Percentiles rank a stretch among this genome's conserved stretches.
These are phyloP conservation scores for Hemerocallis citrina DNA, from an alignment of 106 monocot genomes.

Conservation along the genomic window DNA sequence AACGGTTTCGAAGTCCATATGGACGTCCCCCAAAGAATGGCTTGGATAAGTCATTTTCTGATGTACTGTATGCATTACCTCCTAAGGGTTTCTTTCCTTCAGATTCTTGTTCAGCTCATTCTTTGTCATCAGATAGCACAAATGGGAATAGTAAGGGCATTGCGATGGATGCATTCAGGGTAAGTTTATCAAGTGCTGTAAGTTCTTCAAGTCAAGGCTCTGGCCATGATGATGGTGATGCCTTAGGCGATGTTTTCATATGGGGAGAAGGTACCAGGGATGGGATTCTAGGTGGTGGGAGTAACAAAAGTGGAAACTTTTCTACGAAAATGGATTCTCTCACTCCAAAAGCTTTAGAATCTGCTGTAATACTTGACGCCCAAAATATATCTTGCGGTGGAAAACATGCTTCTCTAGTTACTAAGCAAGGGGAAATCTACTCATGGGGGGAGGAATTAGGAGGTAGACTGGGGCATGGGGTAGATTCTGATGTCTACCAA, in stretches of 20 bases:
- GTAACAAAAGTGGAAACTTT: conserved; percentile 35
- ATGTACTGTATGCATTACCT: conserved; percentile 34
- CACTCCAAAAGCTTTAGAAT: conserved; percentile 79
- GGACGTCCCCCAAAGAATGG: conserved; percentile 76
- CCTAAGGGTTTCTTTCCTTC: conserved; percentile 27
- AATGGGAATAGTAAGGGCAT: conserved; percentile 45
- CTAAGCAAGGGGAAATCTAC: conserved; percentile 89
- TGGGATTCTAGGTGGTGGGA: conserved; percentile 70
- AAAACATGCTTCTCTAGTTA: conserved; percentile 70
- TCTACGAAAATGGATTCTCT: conserved; percentile 55
- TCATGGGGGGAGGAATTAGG: conserved; percentile 94
- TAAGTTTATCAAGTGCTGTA: conserved; percentile 86
- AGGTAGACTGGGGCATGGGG: conserved; percentile 78
- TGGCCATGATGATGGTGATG: conserved; percentile 73
- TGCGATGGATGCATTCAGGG: conserved; percentile 57
- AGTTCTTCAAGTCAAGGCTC: conserved; percentile 96
- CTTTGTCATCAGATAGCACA: conserved; percentile 43
- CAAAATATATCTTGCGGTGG: conserved; percentile 76
- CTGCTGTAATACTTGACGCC: conserved; percentile 82
- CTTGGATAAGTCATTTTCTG: conserved; percentile 39
- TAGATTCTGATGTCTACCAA: conserved; percentile 77
- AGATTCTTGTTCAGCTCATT: conserved; percentile 42
- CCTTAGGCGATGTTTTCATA: conserved; percentile 85
- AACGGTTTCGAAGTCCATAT: conserved; percentile 54
- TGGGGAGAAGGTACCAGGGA: conserved; percentile 97